Evolutionary conservation across 495 filamentous ascomycete species (phyloP).

Genomic region (Penicillium coprophilum): DNA sequence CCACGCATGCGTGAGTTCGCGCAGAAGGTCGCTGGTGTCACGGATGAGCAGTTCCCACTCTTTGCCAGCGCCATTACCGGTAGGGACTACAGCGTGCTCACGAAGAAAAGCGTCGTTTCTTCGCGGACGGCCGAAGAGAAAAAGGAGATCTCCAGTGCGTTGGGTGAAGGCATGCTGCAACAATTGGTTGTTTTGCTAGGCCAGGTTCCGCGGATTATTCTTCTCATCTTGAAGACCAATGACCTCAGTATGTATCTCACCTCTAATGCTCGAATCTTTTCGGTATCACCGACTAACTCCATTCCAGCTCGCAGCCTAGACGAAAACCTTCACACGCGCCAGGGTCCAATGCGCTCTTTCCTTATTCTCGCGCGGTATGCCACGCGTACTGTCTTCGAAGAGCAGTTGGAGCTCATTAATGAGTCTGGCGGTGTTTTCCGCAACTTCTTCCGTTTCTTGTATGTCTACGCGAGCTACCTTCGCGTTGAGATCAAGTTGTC

Average conservation of each 20-base stretch:
- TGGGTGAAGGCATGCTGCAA: constrained; percentile 84
- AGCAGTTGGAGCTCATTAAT: constrained; percentile 72
- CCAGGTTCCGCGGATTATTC: constrained; percentile 84
- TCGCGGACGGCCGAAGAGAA: constrained; percentile 71
- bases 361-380: constrained; percentile 94
- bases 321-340: constrained; percentile 85
- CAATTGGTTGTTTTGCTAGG: constrained; percentile 86
- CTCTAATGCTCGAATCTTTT: background rate
- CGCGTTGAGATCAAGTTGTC: constrained; percentile 64
- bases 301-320: constrained; percentile 76
- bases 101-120: constrained; percentile 57
- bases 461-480: constrained; percentile 58
- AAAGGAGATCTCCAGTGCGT: constrained; percentile 71
- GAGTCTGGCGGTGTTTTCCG: constrained; percentile 55
- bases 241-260: constrained; percentile 67
- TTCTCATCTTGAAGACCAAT: constrained; percentile 97
- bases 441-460: constrained; percentile 56
- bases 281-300: constrained; percentile 15
- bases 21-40: constrained; percentile 82
- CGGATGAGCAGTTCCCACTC: constrained; percentile 88
- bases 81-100: constrained; percentile 77
- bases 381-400: constrained; percentile 81
- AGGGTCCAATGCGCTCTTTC: constrained; percentile 85
- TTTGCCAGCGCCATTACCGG: constrained; percentile 98
- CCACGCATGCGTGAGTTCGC: constrained; percentile 83